A percentile compares a stretch with the other conserved stretches of the same genome.
Conservation (phyloP, 164 flowering plant species). For the Paratinospora sagittata region DNA sequence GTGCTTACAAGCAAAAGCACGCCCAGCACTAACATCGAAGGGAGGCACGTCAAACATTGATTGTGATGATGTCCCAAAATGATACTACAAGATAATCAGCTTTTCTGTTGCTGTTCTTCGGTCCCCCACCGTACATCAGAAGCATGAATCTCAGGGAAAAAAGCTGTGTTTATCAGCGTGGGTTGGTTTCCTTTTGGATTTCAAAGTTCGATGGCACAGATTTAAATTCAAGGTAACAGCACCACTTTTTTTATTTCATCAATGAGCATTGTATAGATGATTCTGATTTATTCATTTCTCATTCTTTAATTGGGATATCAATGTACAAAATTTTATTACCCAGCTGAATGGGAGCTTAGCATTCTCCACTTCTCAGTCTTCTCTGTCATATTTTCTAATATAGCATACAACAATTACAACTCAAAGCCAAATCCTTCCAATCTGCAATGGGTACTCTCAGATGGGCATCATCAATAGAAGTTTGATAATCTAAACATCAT, state of each 20-base stretch:
- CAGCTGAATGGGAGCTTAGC: background rate
- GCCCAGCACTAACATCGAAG: background rate
- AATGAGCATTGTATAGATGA: background rate
- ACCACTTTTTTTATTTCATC: background rate
- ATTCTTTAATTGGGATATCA: background rate
- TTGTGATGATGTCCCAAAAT: constrained; percentile 3
- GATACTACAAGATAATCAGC: constrained; percentile 1
- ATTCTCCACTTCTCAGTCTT: background rate
- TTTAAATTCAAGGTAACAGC: background rate
- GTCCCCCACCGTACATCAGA: background rate
- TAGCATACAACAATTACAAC: background rate
- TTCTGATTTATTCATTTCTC: background rate
- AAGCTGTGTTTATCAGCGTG: background rate
- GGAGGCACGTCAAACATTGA: background rate
- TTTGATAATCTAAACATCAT: background rate
- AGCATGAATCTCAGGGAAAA: background rate
- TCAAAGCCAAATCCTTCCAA: background rate
- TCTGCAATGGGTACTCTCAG: background rate
- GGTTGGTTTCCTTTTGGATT: background rate
- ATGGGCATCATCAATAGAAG: background rate
- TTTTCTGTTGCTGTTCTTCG: background rate
- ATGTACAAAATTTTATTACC: too few relatives aligned
- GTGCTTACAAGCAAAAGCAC: background rate
- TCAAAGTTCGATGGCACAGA: background rate
- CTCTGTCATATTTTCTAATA: background rate